phyloP scores from a whole-genome alignment of 345 rosid genomes.

The Moringa oleifera region DNA sequence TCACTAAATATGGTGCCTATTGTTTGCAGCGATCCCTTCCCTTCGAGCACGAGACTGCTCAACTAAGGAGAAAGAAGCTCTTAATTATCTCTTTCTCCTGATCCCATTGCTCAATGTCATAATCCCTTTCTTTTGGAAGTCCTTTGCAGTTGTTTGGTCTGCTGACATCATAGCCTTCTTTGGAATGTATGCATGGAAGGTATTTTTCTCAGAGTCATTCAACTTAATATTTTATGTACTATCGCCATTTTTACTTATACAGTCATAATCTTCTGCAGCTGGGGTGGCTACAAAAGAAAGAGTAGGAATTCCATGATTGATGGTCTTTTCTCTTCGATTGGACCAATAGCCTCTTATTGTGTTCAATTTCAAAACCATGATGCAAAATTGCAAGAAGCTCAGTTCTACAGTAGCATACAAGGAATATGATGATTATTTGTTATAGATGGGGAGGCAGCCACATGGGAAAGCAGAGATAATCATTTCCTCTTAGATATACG shows the following conservation, averaged over 20 bases:
- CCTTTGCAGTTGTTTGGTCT: conserved; percentile 90
- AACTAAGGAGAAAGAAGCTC: conserved; percentile 87
- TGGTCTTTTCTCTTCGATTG: conserved; percentile 1
- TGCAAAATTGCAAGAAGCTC: background rate
- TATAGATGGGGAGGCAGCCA: conserved; percentile 5
- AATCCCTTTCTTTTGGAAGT: conserved; percentile 88
- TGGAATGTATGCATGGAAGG: conserved; percentile 97
- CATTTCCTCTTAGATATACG: background rate
- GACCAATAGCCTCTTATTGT: background rate
- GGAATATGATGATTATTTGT: background rate
- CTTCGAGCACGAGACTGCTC: conserved; percentile 94
- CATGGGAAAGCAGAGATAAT: background rate
- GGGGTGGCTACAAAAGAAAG: conserved; percentile 63
- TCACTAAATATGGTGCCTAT: background rate
- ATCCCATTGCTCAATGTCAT: conserved; percentile 73
- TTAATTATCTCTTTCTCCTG: conserved; percentile 81
- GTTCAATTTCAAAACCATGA: background rate
- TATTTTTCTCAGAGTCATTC: conserved; percentile 19
- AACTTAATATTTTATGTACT: background rate
- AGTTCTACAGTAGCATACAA: background rate
- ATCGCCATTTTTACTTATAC: background rate
- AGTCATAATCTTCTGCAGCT: conserved; percentile 30
- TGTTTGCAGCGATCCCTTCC: conserved; percentile 77
- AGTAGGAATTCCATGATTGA: conserved; percentile 23
- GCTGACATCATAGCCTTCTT: conserved; percentile 85